A percentile compares a stretch with the other conserved stretches of the same genome.
phyloP scores from a whole-genome alignment of 257 asterid species.

The Nicotiana tomentosiformis region DNA sequence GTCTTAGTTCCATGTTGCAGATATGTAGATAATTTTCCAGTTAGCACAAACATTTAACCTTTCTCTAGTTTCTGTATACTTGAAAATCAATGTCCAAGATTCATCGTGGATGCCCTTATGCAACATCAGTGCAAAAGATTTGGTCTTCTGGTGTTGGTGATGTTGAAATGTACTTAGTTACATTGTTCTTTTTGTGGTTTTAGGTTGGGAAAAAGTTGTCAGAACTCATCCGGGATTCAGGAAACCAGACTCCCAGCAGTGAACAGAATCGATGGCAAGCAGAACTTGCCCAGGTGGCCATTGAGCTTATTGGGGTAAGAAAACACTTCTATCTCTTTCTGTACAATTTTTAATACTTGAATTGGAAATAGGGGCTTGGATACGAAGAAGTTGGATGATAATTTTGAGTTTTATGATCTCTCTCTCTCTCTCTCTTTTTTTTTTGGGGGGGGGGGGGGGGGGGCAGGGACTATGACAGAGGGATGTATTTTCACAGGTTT shows the following conservation, averaged over 20 bases:
- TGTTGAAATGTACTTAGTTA: background rate
- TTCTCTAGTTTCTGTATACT: background rate
- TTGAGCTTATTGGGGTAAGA: constrained; percentile 93
- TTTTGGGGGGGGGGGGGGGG: background rate
- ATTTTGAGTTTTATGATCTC: background rate
- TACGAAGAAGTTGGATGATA: constrained; percentile 1
- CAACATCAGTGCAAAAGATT: background rate
- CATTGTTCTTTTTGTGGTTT: constrained; percentile 15
- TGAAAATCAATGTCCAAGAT: background rate
- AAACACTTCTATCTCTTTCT: background rate
- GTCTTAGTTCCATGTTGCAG: background rate
- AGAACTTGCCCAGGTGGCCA: constrained; percentile 87
- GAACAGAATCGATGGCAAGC: constrained; percentile 94
- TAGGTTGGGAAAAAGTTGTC: constrained; percentile 89
- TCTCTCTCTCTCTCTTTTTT: background rate
- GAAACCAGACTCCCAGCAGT: constrained; percentile 70
- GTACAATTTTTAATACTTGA: background rate
- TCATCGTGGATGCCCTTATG: background rate
- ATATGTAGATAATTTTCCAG: background rate
- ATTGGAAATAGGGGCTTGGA: background rate
- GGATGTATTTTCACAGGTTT: background rate
- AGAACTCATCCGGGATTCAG: constrained; percentile 95
- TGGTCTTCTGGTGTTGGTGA: background rate
- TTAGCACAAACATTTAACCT: background rate
- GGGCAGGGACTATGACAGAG: background rate